Percentiles rank a stretch among this genome's conserved stretches.
phyloP scores from a whole-genome alignment of 2,329 filamentous ascomycete species.

The Acephala macrosclerotiorum region DNA sequence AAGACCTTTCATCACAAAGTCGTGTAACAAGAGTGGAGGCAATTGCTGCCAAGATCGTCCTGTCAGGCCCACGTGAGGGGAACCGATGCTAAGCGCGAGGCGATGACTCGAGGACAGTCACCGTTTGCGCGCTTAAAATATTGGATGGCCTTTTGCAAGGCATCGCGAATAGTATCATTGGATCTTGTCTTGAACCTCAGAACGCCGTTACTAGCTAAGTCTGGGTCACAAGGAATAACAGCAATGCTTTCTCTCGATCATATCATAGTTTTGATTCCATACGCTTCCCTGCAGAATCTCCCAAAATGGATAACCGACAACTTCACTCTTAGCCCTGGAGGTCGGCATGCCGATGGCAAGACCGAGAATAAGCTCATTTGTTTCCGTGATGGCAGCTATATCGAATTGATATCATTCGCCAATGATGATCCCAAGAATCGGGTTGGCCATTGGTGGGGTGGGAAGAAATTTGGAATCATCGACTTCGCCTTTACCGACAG shows the following conservation, averaged over 20 bases:
- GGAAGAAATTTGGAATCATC: conserved; percentile 58
- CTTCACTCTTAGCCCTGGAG: conserved; percentile 67
- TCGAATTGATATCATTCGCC: conserved; percentile 54
- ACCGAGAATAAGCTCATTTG: conserved; percentile 70
- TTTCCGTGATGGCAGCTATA: conserved; percentile 68
- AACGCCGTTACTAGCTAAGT: not conserved
- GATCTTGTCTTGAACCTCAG: not conserved
- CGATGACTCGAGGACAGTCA: not conserved
- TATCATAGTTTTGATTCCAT: conserved; percentile 68
- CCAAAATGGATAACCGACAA: conserved; percentile 58
- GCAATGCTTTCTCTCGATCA: conserved; percentile 59
- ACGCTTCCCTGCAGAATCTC: conserved; percentile 53
- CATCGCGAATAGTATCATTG: not conserved
- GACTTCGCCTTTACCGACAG: conserved; percentile 66
- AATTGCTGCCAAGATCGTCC: not conserved
- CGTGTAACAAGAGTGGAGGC: not conserved
- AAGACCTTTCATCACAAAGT: not conserved
- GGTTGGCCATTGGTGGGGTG: conserved; percentile 64
- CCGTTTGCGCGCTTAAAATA: not conserved
- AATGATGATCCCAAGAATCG: conserved; percentile 48
- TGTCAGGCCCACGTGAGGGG: not conserved
- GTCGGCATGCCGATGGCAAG: conserved; percentile 64
- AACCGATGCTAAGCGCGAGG: not conserved
- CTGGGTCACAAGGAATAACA: not conserved
- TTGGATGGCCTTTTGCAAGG: not conserved